Conservation (phyloP, 164 flowering plant genomes). For the Sedum album region DNA sequence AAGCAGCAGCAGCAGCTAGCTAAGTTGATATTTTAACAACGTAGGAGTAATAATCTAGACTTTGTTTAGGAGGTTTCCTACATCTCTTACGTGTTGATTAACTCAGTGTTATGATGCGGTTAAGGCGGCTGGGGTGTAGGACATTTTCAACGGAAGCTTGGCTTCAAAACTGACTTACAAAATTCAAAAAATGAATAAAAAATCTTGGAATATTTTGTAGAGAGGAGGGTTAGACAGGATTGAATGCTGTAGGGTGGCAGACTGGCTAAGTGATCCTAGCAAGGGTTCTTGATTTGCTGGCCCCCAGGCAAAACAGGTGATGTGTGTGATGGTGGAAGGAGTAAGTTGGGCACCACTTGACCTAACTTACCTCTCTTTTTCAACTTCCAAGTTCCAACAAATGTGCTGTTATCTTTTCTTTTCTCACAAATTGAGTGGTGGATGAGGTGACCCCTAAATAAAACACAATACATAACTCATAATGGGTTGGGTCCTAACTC, state of each 20-base stretch:
- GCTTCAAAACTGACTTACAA: not conserved
- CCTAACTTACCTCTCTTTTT: not conserved
- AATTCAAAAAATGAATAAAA: not conserved
- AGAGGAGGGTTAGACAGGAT: not conserved
- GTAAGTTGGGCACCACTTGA: not conserved
- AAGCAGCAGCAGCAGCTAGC: not conserved
- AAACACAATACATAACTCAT: not conserved
- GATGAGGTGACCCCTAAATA: not conserved
- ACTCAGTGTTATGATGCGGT: not conserved
- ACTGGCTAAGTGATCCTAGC: not conserved
- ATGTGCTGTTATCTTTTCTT: not conserved
- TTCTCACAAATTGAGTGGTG: not conserved
- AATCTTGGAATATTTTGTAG: not conserved
- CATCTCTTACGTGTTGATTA: not conserved
- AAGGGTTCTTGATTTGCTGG: conserved; percentile 1
- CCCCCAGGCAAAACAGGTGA: not conserved
- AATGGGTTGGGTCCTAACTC: not conserved
- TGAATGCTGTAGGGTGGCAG: conserved; percentile 3
- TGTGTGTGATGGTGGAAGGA: conserved; percentile 3
- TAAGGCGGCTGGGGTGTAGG: not conserved
- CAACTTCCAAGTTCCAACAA: not conserved
- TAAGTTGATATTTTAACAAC: not conserved
- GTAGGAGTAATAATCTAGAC: not conserved
- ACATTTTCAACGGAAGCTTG: not conserved
- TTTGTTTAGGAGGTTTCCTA: not conserved